A percentile compares a stretch with the other conserved stretches of the same genome.
These are phyloP conservation scores for Venturia oleaginea DNA, from an alignment of 2,329 filamentous ascomycete species.

Conservation along the genomic window DNA sequence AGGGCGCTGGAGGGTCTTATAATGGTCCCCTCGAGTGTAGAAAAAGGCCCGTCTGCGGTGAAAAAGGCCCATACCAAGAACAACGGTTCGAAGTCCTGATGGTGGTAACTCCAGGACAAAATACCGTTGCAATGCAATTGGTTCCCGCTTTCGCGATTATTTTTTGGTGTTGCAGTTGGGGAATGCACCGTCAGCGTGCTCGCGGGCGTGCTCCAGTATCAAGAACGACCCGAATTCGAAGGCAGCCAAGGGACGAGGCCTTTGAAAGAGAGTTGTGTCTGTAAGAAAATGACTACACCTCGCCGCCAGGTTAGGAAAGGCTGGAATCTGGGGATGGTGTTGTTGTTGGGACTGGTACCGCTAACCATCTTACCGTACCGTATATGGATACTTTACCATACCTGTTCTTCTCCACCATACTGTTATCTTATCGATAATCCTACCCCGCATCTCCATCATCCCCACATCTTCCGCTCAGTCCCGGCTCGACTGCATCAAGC, in stretches of 20 bases:
- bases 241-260: background rate
- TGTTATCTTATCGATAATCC: background rate
- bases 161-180: background rate
- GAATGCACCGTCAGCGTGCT: background rate
- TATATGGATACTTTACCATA: background rate
- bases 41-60: constrained; percentile 4
- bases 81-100: constrained; percentile 5
- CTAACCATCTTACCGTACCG: background rate
- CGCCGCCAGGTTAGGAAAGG: background rate
- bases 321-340: background rate
- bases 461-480: background rate
- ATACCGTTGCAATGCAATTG: constrained; percentile 2
- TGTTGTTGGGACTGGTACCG: background rate
- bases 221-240: background rate
- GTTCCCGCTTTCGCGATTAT: background rate
- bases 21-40: background rate
- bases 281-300: background rate
- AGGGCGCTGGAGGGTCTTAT: background rate
- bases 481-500: too few species aligned
- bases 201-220: background rate
- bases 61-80: constrained; percentile 2
- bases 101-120: background rate
- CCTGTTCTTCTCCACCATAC: too few species aligned
- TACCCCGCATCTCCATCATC: background rate
- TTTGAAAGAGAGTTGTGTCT: background rate